Conservation (phyloP, 768 basidiomycete genomes). For the Pholiota molesta region DNA sequence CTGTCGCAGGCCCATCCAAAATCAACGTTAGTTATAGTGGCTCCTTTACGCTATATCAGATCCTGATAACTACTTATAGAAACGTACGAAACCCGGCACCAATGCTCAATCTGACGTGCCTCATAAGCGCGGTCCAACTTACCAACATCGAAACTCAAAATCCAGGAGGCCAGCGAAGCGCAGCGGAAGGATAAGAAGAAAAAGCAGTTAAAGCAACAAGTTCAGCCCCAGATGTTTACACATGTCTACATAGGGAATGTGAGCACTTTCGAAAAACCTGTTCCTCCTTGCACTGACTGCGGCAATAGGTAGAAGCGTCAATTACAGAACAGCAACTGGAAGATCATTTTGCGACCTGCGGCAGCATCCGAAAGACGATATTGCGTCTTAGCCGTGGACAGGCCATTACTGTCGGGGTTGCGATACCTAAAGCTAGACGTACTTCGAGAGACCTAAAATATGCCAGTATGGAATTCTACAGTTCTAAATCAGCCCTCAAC, state of each 20-base stretch:
- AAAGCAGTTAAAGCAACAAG: slow-evolving; percentile 27
- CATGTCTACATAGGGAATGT: slow-evolving; percentile 68
- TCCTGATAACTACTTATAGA: not conserved
- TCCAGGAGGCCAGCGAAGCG: not conserved
- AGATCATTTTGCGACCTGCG: slow-evolving; percentile 39
- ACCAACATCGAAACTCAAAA: not conserved
- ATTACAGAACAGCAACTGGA: slow-evolving; percentile 33
- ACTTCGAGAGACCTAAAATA: slow-evolving; percentile 46
- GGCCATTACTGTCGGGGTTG: slow-evolving; percentile 29
- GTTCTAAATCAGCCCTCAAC: slow-evolving; percentile 34
- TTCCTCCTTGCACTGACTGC: not conserved
- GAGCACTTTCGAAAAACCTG: slow-evolving; percentile 23
- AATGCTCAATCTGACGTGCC: not conserved
- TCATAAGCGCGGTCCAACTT: not conserved
- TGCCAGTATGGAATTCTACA: slow-evolving; percentile 50
- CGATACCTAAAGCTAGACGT: slow-evolving; percentile 21
- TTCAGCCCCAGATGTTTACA: slow-evolving; percentile 15
- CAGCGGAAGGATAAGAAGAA: slow-evolving; percentile 23
- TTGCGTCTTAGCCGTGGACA: slow-evolving; percentile 49
- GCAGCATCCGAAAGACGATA: slow-evolving; percentile 24
- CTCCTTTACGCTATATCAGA: not conserved
- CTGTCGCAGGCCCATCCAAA: not conserved
- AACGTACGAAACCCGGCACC: not conserved
- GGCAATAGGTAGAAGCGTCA: not conserved
- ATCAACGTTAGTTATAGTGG: not conserved